Evolutionary conservation across 306 rosid species (phyloP), one percentile per base, ranked within the genome.

Genomic region (Medicago arabica): DNA sequence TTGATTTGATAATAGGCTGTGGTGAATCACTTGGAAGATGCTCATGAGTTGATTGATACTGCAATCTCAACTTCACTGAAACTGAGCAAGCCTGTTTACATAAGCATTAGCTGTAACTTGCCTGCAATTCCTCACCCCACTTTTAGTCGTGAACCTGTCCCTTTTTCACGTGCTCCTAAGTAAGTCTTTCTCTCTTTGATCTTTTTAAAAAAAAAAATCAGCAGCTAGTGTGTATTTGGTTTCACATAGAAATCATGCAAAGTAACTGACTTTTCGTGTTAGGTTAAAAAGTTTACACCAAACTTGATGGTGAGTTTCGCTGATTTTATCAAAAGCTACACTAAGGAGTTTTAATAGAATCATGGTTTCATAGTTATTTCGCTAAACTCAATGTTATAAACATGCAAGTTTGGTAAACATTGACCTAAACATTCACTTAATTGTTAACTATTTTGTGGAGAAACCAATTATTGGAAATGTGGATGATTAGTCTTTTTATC

Each of bases 51-150:
- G 87, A 94, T 94, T 17, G 98, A 94, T 55, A 90, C 90, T 0
- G 97, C 97, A 15, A 90, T 94, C 69, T 91, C 97, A 4, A 94
- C 92, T 1, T 67, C 91, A 12, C 59, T 94, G 87, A 88, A 91
- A 78, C 93, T 91, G 76, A 91, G 96, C 82, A 94, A 94, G 63
- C 98, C 98, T 64, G 97, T 91, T 34, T 94, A 91, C 51, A 90
- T 94, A 67, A 94, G 97, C 86, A 83, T 94, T 13, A 58, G 97
- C 78, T 91, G 96, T 55, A 90, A 94, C 86, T 75, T 94, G 78
- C 69, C 87, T 4, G 92, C 61, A 0, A 75, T 88, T 78, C 98
- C 97, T 68, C 97, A 94, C 78, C 97, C 97, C 16, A 91, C 97
- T 43, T 94, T 94, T 69, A 82, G 81, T 50, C 82, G 89, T 2